Evolutionary conservation across 257 asterid genomes (phyloP).

Genomic region (Nemophila menziesii): DNA sequence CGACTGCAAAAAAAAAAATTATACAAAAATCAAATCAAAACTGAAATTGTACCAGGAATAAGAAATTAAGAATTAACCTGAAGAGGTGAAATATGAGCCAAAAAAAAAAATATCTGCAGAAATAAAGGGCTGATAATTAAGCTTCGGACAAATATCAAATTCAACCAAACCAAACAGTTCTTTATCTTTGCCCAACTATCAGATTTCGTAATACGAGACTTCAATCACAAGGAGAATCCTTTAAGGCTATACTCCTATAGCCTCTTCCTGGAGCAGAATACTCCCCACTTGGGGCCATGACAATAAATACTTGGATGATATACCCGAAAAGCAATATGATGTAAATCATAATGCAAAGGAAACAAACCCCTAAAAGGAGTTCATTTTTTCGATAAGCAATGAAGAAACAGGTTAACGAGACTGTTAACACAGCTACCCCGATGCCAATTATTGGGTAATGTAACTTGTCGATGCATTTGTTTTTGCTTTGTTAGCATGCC

Average conservation of each 20-base stretch:
- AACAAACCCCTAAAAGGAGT: no score
- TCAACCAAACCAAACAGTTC: conserved; percentile 79
- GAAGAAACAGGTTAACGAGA: conserved; percentile 70
- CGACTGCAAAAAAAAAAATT: conserved; percentile 34
- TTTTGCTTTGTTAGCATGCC: no score
- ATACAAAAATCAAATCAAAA: background rate
- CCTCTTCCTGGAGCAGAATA: conserved; percentile 42
- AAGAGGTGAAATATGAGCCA: conserved; percentile 68
- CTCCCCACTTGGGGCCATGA: conserved; percentile 60
- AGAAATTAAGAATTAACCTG: conserved; percentile 31
- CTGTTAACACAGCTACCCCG: no score
- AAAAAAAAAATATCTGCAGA: conserved; percentile 59
- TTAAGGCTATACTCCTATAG: conserved; percentile 53
- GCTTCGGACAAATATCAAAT: conserved; percentile 45
- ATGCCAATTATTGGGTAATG: no score
- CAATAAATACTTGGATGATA: conserved; percentile 66
- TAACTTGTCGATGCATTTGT: no score
- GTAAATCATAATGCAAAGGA: conserved; percentile 80
- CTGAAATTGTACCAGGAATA: background rate
- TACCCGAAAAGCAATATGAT: conserved; percentile 48
- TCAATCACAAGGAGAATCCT: conserved; percentile 62
- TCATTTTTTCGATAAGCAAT: conserved; percentile 84
- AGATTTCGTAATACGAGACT: conserved; percentile 45
- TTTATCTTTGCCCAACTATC: conserved; percentile 67
- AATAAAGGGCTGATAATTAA: conserved; percentile 24